Base-by-base conservation (phyloP, 2,329 filamentous ascomycete species). In the Chrysosporium queenslandicum region DNA sequence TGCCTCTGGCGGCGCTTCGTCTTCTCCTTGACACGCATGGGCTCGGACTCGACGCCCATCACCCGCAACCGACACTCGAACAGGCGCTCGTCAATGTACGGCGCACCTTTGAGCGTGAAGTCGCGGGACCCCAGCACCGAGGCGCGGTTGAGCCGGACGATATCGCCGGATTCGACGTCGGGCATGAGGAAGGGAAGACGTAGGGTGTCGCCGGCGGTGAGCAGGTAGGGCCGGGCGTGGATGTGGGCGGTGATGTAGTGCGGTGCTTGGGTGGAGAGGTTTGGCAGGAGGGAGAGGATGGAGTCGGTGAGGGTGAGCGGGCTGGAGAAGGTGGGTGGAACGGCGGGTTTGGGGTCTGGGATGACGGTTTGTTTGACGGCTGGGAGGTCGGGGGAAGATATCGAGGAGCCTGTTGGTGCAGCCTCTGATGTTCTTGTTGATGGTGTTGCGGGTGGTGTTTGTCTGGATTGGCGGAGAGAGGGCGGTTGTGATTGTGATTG, bases 11-110 rank as follows among this genome's bases (percentile, higher is more conserved):
- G 86, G 74, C 82, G 73, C 79, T 89, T 90, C 61, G 79, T 91
- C 79, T 91, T 91, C 71, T 86, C 76, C 73, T 87, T 87, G 60
- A 82, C 73, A 53, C 86, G 75, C 72, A 91, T 68, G 30, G 87
- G 86, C 73, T 90, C 86, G 53, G 81, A 79, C 72, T 97, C 92
- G 5, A 85, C 80, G 4, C 89, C 91, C 57, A 92, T 77, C 23
- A 98, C 89, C 30, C 83, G 81, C 14, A 90, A 87, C 54, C 89
- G 79, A 69, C 89, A 95, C 66, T 87, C 85, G 63, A 89, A 97
- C 53, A 95, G 69, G 50, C 81, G 72, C 68, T 91, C 85, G 66
- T 96, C 89, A 56, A 97, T 72, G 65, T 86, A 91, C n/a, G 86
- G 82, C 3, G 78, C 73, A 4, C 86, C 87, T 68, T 89, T 87